Evolutionary conservation across 805 yeast species (phyloP).

Genomic region (Zygosaccharomyces bailii): DNA sequence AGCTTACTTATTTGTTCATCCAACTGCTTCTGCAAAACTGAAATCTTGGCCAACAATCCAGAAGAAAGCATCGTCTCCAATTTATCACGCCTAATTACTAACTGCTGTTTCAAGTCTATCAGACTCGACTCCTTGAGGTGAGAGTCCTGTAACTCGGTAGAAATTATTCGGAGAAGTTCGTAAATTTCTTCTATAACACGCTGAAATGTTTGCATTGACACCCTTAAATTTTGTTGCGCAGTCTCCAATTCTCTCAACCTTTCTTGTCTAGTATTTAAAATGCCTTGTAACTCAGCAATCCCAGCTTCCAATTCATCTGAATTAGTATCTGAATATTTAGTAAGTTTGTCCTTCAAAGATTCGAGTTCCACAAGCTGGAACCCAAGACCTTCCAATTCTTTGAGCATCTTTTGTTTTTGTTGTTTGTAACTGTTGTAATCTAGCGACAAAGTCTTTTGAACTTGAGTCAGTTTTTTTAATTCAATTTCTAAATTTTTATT

Average conservation of each 20-base stretch:
- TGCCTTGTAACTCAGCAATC: conserved; percentile 49
- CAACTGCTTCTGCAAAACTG: conserved; percentile 42
- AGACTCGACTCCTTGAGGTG: conserved; percentile 38
- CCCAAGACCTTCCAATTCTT: conserved; percentile 58
- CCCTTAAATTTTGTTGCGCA: conserved; percentile 48
- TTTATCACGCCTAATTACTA: conserved; percentile 41
- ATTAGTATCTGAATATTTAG: conserved; percentile 57
- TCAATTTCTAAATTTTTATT: conserved; percentile 59
- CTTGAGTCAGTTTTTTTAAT: conserved; percentile 53
- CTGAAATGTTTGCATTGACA: conserved; percentile 57
- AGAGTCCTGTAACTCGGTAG: conserved; percentile 44
- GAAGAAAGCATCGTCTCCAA: conserved; percentile 37
- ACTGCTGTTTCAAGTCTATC: conserved; percentile 51
- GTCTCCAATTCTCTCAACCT: conserved; percentile 42
- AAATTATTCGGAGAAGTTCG: conserved; percentile 39
- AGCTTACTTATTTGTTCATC: conserved; percentile 48
- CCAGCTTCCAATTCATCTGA: conserved; percentile 52
- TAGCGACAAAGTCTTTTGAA: conserved; percentile 57
- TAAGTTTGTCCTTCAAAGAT: conserved; percentile 56
- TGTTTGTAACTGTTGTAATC: conserved; percentile 64
- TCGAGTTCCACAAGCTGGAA: conserved; percentile 54
- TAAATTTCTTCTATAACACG: conserved; percentile 32
- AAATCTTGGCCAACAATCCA: conserved; percentile 43
- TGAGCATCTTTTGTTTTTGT: conserved; percentile 55
- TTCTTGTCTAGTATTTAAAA: conserved; percentile 42